phyloP scores from a whole-genome alignment of 768 basidiomycete genomes.

The Mycena leptocephala region DNA sequence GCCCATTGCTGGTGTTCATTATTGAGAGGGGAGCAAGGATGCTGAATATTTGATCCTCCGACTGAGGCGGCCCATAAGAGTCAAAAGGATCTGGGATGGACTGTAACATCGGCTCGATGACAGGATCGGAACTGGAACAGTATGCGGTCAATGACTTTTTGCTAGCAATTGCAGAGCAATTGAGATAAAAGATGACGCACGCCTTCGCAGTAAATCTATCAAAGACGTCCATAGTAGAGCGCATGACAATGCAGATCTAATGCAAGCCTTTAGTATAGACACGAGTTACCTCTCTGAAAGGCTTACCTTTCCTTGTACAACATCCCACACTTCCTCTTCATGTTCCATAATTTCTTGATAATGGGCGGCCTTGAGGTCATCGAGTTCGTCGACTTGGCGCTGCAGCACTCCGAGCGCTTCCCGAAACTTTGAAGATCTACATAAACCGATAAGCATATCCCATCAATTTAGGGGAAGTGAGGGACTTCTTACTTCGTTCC shows the following conservation, averaged over 20 bases:
- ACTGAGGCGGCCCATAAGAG: conserved; percentile 89
- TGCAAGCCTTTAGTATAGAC: conserved; percentile 26
- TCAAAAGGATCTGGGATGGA: conserved; percentile 95
- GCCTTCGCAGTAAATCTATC: conserved; percentile 90
- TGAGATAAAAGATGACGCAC: conserved; percentile 61
- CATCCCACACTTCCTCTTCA: conserved; percentile 97
- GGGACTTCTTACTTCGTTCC: conserved; percentile 78
- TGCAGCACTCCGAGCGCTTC: conserved; percentile 88
- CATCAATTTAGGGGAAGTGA: not conserved
- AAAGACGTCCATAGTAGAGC: conserved; percentile 94
- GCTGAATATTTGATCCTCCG: conserved; percentile 94
- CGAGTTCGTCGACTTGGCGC: conserved; percentile 92
- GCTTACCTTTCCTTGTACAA: conserved; percentile 86
- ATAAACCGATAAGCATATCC: conserved; percentile 23
- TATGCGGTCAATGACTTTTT: conserved; percentile 18
- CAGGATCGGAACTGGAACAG: conserved; percentile 82
- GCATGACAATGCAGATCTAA: conserved; percentile 86
- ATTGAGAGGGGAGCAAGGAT: conserved; percentile 92
- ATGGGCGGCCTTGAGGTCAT: conserved; percentile 87
- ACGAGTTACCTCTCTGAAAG: not conserved
- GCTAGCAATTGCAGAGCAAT: not conserved
- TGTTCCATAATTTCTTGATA: conserved; percentile 93
- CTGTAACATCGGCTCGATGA: conserved; percentile 93
- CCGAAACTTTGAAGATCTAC: conserved; percentile 89
- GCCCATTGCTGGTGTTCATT: conserved; percentile 65